Evolutionary conservation across 179 eudicot genomes (phyloP).

Genomic region (Spergularia azorica): DNA sequence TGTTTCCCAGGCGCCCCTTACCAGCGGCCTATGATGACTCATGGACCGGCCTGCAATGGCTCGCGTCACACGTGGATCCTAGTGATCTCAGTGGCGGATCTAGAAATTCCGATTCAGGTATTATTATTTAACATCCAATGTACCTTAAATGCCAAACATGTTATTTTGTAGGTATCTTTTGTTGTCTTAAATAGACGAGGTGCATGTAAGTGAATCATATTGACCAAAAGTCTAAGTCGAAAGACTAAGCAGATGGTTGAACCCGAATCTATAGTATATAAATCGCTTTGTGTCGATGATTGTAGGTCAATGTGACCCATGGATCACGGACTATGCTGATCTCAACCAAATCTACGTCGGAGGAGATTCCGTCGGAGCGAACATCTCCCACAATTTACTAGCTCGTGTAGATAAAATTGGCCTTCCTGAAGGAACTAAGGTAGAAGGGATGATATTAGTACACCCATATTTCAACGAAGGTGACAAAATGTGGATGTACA

Average conservation of each 20-base stretch:
- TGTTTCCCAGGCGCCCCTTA: slow-evolving; percentile 34
- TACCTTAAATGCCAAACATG: no score
- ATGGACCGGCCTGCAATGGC: slow-evolving; percentile 41
- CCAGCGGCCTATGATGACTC: slow-evolving; percentile 45
- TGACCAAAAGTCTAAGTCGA: no score
- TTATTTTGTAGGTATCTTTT: no score
- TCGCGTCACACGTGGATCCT: slow-evolving; percentile 25
- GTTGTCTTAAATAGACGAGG: no score
- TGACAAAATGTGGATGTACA: slow-evolving; percentile 34
- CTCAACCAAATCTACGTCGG: slow-evolving; percentile 24
- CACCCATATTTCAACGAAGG: slow-evolving; percentile 32
- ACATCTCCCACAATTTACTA: slow-evolving; percentile 28
- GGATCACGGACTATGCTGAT: slow-evolving; percentile 32
- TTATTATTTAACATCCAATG: background rate
- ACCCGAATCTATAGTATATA: no score
- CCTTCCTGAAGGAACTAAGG: slow-evolving; percentile 1
- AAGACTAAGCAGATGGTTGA: no score
- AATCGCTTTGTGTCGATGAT: background rate
- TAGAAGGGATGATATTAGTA: slow-evolving; percentile 23
- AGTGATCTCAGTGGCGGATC: background rate
- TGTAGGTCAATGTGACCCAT: slow-evolving; percentile 13
- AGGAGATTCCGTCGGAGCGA: slow-evolving; percentile 40
- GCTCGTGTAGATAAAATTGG: slow-evolving; percentile 23
- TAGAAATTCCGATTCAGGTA: background rate
- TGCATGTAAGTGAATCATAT: no score